Evolutionary conservation across 192 early-diverging fungal genomes (phyloP).

Genomic region (Powellomyces hirtus): DNA sequence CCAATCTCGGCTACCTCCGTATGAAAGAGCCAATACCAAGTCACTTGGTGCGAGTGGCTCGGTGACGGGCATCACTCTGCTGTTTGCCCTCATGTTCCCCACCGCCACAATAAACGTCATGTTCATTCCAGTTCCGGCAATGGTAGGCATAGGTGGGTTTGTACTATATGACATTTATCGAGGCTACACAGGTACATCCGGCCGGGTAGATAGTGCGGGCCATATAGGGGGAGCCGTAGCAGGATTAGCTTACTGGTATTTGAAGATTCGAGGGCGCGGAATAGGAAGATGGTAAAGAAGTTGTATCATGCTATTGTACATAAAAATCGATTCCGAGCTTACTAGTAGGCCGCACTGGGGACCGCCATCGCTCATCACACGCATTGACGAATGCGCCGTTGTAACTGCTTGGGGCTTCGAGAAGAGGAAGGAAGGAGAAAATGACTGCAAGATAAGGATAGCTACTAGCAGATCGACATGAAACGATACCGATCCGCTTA

Average conservation of each 20-base stretch:
- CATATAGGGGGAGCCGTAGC: slow-evolving; percentile 41
- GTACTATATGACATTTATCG: slow-evolving; percentile 38
- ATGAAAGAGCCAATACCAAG: not conserved
- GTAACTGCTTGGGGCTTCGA: too few relatives aligned
- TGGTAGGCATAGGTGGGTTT: slow-evolving; percentile 36
- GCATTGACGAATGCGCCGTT: too few relatives aligned
- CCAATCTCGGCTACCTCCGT: not conserved
- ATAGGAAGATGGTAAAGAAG: too few relatives aligned
- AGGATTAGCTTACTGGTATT: slow-evolving; percentile 35
- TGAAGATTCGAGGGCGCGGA: slow-evolving; percentile 20
- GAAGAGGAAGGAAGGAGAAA: too few relatives aligned
- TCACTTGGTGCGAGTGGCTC: slow-evolving; percentile 36
- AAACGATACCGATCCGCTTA: too few relatives aligned
- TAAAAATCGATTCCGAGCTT: too few relatives aligned
- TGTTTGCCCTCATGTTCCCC: slow-evolving; percentile 37
- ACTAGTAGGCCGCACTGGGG: too few relatives aligned
- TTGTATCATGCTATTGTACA: too few relatives aligned
- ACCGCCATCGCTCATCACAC: too few relatives aligned
- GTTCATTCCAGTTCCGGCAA: slow-evolving; percentile 34
- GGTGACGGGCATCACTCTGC: slow-evolving; percentile 22
- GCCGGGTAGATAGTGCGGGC: slow-evolving; percentile 34
- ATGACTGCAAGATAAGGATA: too few relatives aligned
- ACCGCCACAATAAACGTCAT: slow-evolving; percentile 30
- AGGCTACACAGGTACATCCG: slow-evolving; percentile 20
- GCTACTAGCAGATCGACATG: too few relatives aligned